Conservation (phyloP, 2,329 filamentous ascomycete genomes). For the Diplodia scrobiculata region DNA sequence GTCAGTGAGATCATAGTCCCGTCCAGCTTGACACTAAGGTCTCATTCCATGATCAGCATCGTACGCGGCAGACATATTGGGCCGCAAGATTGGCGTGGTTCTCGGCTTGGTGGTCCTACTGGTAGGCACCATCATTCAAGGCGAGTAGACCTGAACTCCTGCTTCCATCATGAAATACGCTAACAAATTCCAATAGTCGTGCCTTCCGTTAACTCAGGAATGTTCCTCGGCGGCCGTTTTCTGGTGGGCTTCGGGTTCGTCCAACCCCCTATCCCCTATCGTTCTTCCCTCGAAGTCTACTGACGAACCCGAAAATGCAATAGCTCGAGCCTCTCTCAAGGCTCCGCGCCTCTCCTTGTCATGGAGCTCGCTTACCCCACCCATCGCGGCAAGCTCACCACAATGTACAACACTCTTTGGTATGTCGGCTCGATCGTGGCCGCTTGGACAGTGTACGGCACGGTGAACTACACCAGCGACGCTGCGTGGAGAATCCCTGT, state of each 20-base stretch:
- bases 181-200: neutral
- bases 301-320: slow-evolving; percentile 38
- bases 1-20: slow-evolving; percentile 37
- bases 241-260: slow-evolving; percentile 60
- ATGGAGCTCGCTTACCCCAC: slow-evolving; percentile 65
- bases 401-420: slow-evolving; percentile 58
- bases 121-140: slow-evolving; percentile 55
- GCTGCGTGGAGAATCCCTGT: slow-evolving; percentile 32
- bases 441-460: slow-evolving; percentile 36
- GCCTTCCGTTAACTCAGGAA: slow-evolving; percentile 35
- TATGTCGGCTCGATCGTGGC: slow-evolving; percentile 49
- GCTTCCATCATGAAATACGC: slow-evolving; percentile 32
- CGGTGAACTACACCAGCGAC: slow-evolving; percentile 34
- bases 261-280: slow-evolving; percentile 50
- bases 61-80: slow-evolving; percentile 39
- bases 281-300: slow-evolving; percentile 26
- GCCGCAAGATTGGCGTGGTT: slow-evolving; percentile 55
- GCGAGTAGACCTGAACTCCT: slow-evolving; percentile 33
- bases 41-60: slow-evolving; percentile 3
- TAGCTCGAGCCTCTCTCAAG: slow-evolving; percentile 45
- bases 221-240: slow-evolving; percentile 64
- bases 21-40: slow-evolving; percentile 37
- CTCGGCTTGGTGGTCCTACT: slow-evolving; percentile 57
- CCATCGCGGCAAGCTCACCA: slow-evolving; percentile 63
- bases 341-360: slow-evolving; percentile 57